Evolutionary conservation across 75 land plant genomes (phyloP), one percentile per base, ranked within the genome.

Genomic region (Picea sitchensis): DNA sequence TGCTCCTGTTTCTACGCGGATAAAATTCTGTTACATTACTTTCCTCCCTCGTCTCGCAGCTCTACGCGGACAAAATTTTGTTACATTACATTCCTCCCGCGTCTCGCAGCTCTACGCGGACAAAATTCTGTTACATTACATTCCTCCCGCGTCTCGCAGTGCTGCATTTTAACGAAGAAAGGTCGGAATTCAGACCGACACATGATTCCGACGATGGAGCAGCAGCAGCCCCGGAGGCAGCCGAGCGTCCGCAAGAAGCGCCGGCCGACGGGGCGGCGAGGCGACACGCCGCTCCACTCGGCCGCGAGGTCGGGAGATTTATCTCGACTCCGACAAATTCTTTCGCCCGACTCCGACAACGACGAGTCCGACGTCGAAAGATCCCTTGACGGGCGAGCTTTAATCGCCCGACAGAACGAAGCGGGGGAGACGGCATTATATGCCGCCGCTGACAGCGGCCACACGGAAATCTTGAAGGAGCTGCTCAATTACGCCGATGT

Each of bases 351-450:
- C 11, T 74, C 58, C 5, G 78, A 72, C 75, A 80, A 65, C n/a
- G 80, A 32, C 7, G 31, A 3, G 31, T 68, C 78, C 13, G 75
- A 47, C 20, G 54, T 71, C 23, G 34, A 8, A 6, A 38, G 51
- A 71, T 12, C 56, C 56, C 2, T 51, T 12, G 56, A 51, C 11
- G 11, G 56, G 1, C 80, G 85, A 73, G 76, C 59, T 17, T 78
- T 89, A 79, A 31, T 89, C 20, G 81, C 83, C 1, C 79, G 61
- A 60, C 84, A 83, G 74, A 91, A 91, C 57, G 87, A 79, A n/a
- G 81, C 80, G 7, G 93, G 87, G 2, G 93, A 91, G 78, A 91
- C 91, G 57, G 69, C 89, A 23, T 61, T 91, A 2, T 91, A 88
- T 68, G 85, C 80, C 14, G 86, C 91, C 20, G 81, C 93, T 0